Evolutionary conservation across 177 flowering plant species (phyloP), one percentile per base, ranked within the genome.

Genomic region (Tripterygium wilfordii): DNA sequence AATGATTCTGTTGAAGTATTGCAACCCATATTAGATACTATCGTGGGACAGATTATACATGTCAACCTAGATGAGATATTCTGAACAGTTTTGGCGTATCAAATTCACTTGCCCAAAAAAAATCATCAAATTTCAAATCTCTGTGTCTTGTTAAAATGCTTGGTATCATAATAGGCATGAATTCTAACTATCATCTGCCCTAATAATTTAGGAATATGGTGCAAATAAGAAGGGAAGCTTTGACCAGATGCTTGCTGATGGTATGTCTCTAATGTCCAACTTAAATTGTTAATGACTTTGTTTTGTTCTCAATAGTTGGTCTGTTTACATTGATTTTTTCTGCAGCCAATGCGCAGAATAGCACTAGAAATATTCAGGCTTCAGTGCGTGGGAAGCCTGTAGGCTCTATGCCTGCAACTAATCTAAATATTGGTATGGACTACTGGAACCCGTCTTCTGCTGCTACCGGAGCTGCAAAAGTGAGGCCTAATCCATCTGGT

Each of bases 351-450:
- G 79, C 81, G 21, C 79, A 74, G 52, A 74, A 67, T 53, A 69
- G 46, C 49, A 22, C 48, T 40, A 56, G 64, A 31, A 70, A 56
- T 43, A 36, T 57, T 54, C 81, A 68, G 49, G 57, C 57, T 48
- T 57, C 81, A 14, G 77, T 76, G 21, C 76, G 78, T 25, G 90
- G 94, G 38, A 86, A 80, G 58, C 81, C 85, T 35, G 72, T 63
- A 2, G 83, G 46, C 32, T 42, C 83, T 29, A 53, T 66, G 45
- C 81, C 92, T 36, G 78, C 78, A 14, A 79, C 96, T 35, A 82
- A 79, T 69, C 65, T 83, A 36, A 92, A 88, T 48, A 83, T 88
- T 45, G 94, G 95, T 20, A 84, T 88, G 94, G 96, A 86, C 53
- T 70, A 85, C 32, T 88, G 96, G 96, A 81, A 70, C 63, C 61